Evolutionary conservation across 768 basidiomycete species (phyloP).

Genomic region (Rubroboletus pulcherrimus): DNA sequence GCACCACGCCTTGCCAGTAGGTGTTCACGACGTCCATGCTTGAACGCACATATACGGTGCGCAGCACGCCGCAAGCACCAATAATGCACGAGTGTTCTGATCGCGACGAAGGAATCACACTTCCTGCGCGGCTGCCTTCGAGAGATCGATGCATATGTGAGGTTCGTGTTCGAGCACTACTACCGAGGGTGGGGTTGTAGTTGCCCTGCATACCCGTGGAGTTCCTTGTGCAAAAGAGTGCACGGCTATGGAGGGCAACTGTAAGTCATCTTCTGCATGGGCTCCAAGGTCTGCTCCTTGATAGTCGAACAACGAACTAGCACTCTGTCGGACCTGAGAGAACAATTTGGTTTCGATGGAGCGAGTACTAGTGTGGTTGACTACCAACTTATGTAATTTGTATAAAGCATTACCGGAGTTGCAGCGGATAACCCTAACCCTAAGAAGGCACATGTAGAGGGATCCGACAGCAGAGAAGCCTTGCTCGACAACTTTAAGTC

Average conservation of each 20-base stretch:
- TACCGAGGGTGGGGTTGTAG: not conserved
- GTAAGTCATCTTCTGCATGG: not conserved
- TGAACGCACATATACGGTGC: not conserved
- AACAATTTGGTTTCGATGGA: too few relatives aligned
- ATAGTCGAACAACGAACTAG: not conserved
- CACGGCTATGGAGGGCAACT: not conserved
- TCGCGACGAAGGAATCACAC: too few relatives aligned
- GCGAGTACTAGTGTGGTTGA: too few relatives aligned
- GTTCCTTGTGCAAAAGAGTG: not conserved
- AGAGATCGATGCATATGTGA: not conserved
- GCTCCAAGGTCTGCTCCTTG: not conserved
- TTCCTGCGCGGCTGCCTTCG: not conserved
- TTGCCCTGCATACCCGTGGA: not conserved
- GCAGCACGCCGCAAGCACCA: not conserved
- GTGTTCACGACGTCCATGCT: not conserved
- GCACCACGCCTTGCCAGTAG: not conserved
- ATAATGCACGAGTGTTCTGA: not conserved
- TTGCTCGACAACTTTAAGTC: not conserved
- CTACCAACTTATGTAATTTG: not conserved
- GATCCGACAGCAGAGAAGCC: not conserved
- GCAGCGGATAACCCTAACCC: too few relatives aligned
- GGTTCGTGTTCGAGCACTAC: not conserved
- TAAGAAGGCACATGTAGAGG: too few relatives aligned
- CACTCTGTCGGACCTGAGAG: not conserved
- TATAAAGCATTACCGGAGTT: not conserved